Evolutionary conservation across 306 rosid genomes (phyloP), one percentile per base, ranked within the genome.

Genomic region (Datisca glomerata): DNA sequence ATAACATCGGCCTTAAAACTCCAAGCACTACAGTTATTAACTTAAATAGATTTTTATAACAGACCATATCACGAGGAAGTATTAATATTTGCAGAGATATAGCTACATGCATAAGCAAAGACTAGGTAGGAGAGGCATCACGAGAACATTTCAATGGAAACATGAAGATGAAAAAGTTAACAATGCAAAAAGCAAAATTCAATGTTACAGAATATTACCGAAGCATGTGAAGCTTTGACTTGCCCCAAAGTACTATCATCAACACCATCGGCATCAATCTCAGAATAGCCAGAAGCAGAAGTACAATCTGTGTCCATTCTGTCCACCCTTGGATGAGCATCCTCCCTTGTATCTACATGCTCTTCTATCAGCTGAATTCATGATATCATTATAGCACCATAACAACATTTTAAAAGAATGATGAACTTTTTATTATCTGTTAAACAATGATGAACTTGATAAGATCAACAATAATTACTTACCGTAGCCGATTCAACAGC

Each of bases 401-500:
- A 45, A 35, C 16, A n/a, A 58, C 21, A 55, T 14, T 24, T 7
- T 32, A 20, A 37, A 31, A 12, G n/a, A 28, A 31, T 31, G 36
- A 31, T 31, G 36, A 11, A 31, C 12, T n/a, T n/a, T n/a, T n/a
- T n/a, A n/a, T n/a, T n/a, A 4, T 47, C 64, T 29, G 35, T 42
- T 15, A 22, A 39, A 54, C 48, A 57, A 57, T 36, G 21, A 61
- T 31, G 60, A 25, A 51, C 40, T 5, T 28, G 9, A 41, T 18
- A 45, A 6, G 24, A 27, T 20, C 40, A 33, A 49, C 42, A 41
- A 50, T 54, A 66, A 47, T 51, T 61, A 70, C 93, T 72, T 59
- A 84, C 96, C 35, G 57, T 71, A 51, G 86, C 92, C 59, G 86
- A 78, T 64, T 78, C 92, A 64, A 84, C 69, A 35, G 56, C 56